Evolutionary conservation across 495 filamentous ascomycete species (phyloP), one percentile per base, ranked within the genome.

Genomic region (Penicillium taxi): DNA sequence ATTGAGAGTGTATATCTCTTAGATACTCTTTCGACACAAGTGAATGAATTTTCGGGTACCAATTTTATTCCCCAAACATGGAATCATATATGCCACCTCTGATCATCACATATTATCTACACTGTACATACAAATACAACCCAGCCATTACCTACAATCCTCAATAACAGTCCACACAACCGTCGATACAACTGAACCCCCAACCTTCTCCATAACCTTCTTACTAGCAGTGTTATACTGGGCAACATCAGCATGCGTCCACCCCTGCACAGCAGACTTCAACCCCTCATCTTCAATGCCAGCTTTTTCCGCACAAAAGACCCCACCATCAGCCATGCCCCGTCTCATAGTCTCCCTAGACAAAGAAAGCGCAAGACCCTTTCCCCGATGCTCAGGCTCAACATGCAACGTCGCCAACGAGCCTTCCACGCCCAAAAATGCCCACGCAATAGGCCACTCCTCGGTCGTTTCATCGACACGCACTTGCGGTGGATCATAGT

Each of bases 181-280:
- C 18, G 52, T 50, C 42, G 60, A 61, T 26, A 50, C 44, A 6
- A 63, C 43, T 44, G 44, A 39, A 4, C 64, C 64, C 3, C 73
- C 73, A 31, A 73, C 34, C 46, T 61, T 65, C 43, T 61, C 63
- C 63, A 74, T 73, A 2, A 76, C 69, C 22, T 65, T 61, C 26
- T 59, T 50, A 58, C 73, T 73, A 9, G 53, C 67, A 28, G 27
- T 20, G 55, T 76, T 75, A 26, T 45, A 53, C 37, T 39, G 50
- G 9, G 59, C 52, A 20, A 74, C 66, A 45, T 75, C 68, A 9
- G 64, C 52, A 59, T 72, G 66, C 23, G 55, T 59, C 65, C 61
- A 71, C 11, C 38, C 39, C 2, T 34, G 45, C 6, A 47, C 24
- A 1, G 9, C 32, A 2, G 38, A 26, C 18, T 9, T 25, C 22